A percentile compares a stretch with the other conserved stretches of the same genome.
Conservation (phyloP, 305 asterid species). For the Ilex paraguariensis region DNA sequence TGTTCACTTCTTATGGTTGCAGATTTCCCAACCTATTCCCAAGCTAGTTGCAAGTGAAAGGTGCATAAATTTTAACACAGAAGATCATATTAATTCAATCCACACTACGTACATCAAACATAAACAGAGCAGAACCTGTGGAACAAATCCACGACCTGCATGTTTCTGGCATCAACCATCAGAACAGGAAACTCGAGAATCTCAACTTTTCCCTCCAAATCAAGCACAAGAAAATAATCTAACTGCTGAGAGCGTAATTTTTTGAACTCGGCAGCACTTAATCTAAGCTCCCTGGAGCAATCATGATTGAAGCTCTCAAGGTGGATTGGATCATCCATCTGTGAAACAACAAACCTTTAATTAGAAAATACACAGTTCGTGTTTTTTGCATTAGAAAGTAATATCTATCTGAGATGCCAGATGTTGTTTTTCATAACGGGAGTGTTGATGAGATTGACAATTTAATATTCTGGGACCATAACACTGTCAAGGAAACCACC, state of each 20-base stretch:
- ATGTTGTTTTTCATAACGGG: not conserved
- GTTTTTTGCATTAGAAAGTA: not conserved
- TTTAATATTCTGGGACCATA: too few relatives aligned
- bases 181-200: slow-evolving; percentile 90
- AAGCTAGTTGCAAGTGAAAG: too few relatives aligned
- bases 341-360: not conserved
- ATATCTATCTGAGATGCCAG: not conserved
- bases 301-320: slow-evolving; percentile 60
- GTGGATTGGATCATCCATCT: slow-evolving; percentile 78
- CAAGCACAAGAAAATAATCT: slow-evolving; percentile 84
- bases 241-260: slow-evolving; percentile 46
- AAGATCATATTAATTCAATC: too few relatives aligned
- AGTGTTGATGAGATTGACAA: not conserved
- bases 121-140: slow-evolving; percentile 43
- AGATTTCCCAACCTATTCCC: too few relatives aligned
- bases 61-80: too few relatives aligned
- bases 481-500: not conserved
- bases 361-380: not conserved
- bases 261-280: slow-evolving; percentile 18
- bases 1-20: too few relatives aligned
- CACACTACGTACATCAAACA: too few relatives aligned
- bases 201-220: slow-evolving; percentile 99
- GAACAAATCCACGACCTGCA: slow-evolving; percentile 71
- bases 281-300: slow-evolving; percentile 39
- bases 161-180: slow-evolving; percentile 68